Evolutionary conservation across 805 yeast genomes (phyloP), one percentile per base, ranked within the genome.

Genomic region (Suhomyces sp.): DNA sequence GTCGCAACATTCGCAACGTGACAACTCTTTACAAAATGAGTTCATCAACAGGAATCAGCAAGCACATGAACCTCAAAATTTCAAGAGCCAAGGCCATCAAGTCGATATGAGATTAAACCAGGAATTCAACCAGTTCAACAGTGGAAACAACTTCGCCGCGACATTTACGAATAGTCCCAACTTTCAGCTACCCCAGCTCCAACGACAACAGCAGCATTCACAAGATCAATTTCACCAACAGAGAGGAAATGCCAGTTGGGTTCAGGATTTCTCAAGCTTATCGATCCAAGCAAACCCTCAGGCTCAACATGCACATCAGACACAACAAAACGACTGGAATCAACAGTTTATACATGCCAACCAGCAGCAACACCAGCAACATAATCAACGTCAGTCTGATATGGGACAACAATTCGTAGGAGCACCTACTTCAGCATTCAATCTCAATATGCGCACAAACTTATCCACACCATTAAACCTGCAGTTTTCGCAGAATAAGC

Each of bases 1-100:
- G 37, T 57, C 73, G 17, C 68, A 71, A 49, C 78, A 75, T 50
- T 55, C 79, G 0, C 74, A 72, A 50, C 51, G 72, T 35, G 81
- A 78, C 56, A 67, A 58, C 48, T 69, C 80, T 6, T 61, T 77
- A 12, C 73, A 69, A 45, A 63, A 68, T 43, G 78, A 74, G 53
- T 57, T 63, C 29, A 47, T 55, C 27, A 33, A 58, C 48, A 43
- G 53, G 43, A 8, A 49, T 52, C 54, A 54, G 6, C 39, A 22
- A 5, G 44, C 25, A 7, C n/a, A 12, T 13, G 48, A 43, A 27
- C 44, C 44, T 10, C 35, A 47, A 8, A 56, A 49, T 27, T 63
- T 61, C 48, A 57, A 63, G 19, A 43, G 48, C 15, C 58, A 57
- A 8, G 59, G 53, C 17, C 59, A 62, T 3, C 56, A 44, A 6